Evolutionary conservation across 352 stramenopile species (phyloP).

Genomic region (Phytophthora meadii): DNA sequence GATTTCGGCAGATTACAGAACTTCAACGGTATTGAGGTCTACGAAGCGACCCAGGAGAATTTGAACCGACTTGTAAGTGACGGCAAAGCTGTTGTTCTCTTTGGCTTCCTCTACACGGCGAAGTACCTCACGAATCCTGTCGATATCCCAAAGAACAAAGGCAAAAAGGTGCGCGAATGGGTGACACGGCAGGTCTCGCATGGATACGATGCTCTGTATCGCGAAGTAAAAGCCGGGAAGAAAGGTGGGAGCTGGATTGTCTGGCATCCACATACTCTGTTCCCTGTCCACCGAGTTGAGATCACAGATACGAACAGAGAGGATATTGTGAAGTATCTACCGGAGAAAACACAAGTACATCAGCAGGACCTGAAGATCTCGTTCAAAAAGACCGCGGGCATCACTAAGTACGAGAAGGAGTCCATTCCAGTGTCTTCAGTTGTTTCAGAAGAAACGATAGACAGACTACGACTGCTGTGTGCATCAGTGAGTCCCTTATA

Average conservation of each 20-base stretch:
- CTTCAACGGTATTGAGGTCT: conserved; percentile 48
- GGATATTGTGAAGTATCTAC: conserved; percentile 20
- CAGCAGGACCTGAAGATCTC: conserved; percentile 15
- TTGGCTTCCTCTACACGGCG: conserved; percentile 46
- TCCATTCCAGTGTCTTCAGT: background rate
- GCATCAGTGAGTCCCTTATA: conserved; percentile 38
- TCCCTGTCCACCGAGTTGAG: conserved; percentile 48
- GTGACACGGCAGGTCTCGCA: conserved; percentile 43
- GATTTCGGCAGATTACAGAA: conserved; percentile 42
- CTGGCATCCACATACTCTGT: conserved; percentile 57
- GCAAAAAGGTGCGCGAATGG: conserved; percentile 38
- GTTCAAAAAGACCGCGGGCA: conserved; percentile 26
- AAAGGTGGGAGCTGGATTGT: conserved; percentile 41
- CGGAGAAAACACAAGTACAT: conserved; percentile 24
- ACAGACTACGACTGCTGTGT: conserved; percentile 30
- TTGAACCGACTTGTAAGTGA: conserved; percentile 20
- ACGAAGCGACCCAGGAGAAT: conserved; percentile 50
- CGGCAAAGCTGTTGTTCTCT: conserved; percentile 28
- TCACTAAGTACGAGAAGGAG: conserved; percentile 7
- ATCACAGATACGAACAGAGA: conserved; percentile 31
- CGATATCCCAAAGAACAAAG: conserved; percentile 38
- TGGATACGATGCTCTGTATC: conserved; percentile 63
- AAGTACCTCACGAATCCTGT: conserved; percentile 34
- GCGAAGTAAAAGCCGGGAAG: conserved; percentile 22
- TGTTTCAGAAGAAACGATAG: conserved; percentile 22